Evolutionary conservation across 305 asterid species (phyloP).

Genomic region (Fraxinus greggii): DNA sequence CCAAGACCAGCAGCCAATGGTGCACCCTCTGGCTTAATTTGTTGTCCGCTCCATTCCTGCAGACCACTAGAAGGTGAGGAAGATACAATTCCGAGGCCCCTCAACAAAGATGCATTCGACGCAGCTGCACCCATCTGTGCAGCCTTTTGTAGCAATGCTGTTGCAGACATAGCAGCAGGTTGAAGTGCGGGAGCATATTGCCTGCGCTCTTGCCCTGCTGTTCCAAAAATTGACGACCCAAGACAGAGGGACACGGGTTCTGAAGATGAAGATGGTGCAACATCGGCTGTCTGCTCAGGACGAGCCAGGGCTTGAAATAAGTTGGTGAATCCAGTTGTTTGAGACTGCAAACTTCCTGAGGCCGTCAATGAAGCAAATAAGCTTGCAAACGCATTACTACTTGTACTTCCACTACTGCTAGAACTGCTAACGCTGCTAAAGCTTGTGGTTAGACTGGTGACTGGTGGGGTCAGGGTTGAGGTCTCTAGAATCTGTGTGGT

Average conservation of each 20-base stretch:
- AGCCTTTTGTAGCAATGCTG: constrained; percentile 88
- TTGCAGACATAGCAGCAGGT: constrained; percentile 86
- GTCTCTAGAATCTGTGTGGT: constrained; percentile 41
- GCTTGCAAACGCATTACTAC: constrained; percentile 63
- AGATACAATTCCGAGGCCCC: constrained; percentile 68
- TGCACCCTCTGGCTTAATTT: constrained; percentile 42
- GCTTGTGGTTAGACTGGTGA: constrained; percentile 40
- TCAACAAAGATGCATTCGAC: constrained; percentile 63
- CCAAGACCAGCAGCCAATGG: constrained; percentile 67
- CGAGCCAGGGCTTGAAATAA: constrained; percentile 42
- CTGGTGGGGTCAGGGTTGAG: constrained; percentile 18
- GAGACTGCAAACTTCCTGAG: constrained; percentile 52
- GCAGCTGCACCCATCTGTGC: constrained; percentile 80
- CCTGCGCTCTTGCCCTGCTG: constrained; percentile 63
- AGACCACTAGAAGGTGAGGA: constrained; percentile 36
- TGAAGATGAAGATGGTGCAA: constrained; percentile 42
- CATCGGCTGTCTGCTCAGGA: constrained; percentile 34
- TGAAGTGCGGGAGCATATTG: constrained; percentile 66
- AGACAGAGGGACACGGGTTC: constrained; percentile 77
- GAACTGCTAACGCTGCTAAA: constrained; percentile 48
- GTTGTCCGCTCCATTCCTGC: constrained; percentile 51
- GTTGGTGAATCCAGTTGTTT: constrained; percentile 45
- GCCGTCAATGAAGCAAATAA: constrained; percentile 70
- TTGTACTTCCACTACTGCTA: constrained; percentile 63
- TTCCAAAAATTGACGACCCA: constrained; percentile 57